Evolutionary conservation across 2,329 filamentous ascomycete species (phyloP), one percentile per base, ranked within the genome.

Genomic region (Coniella lustricola): DNA sequence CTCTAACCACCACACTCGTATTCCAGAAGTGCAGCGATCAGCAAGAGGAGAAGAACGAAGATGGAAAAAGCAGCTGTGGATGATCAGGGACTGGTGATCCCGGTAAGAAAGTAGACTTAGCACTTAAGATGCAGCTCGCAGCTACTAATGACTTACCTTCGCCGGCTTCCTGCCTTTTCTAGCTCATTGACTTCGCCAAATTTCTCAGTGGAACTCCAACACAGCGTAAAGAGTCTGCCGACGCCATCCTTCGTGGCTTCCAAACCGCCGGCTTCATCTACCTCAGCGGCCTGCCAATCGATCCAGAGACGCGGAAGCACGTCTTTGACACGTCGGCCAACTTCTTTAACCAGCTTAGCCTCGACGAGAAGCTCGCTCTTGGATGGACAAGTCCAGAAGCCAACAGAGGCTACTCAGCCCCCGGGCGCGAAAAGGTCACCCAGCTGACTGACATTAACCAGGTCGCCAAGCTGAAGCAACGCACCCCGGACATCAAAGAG

Each of bases 201-300:
- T 93, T 90, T 65, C 77, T 87, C 20, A 66, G 74, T 49, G 85
- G 85, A 31, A 73, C 75, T 17, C 69, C 77, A 0, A 59, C 72
- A 9, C 71, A 85, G 56, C 85, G 84, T 57, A 69, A 75, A 44
- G 67, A 75, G 37, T 81, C 86, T 1, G 90, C 89, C 18, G 67
- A 80, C 46, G 79, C 84, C 35, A 82, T 95, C 56, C 81, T 91
- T 12, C 62, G 81, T 46, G 90, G 87, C 36, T 95, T 96, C 70
- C 85, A 90, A 59, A 84, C 78, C 1, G 86, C 90, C 2, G 90
- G 90, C 49, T 95, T 96, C 72, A 79, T 96, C 61, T 95, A 95
- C 67, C 79, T 95, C 34, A 83, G 83, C 58, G 87, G 91, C 65
- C 83, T 91, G 56, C 79, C 85, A 35, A 84, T 95, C 52, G 67